Percentiles rank a stretch among this genome's conserved stretches.
phyloP scores from a whole-genome alignment of 2,329 filamentous ascomycete species.

The Alternaria alternata region DNA sequence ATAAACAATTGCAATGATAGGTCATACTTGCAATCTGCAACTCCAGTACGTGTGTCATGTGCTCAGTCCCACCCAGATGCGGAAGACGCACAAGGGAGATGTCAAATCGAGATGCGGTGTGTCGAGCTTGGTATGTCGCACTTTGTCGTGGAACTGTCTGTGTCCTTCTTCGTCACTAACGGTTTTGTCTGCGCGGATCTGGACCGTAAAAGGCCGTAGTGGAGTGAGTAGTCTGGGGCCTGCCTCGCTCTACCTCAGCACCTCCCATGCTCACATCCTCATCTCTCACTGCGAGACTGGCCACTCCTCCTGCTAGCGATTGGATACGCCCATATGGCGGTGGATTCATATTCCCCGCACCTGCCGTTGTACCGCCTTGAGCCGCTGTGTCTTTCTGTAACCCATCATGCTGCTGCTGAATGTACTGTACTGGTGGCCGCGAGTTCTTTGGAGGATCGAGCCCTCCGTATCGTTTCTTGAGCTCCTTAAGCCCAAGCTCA shows the following conservation, averaged over 20 bases:
- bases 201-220: conserved; percentile 1
- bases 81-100: no score
- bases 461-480: conserved; percentile 6
- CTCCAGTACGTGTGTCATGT: background rate
- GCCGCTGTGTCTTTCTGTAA: background rate
- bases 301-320: background rate
- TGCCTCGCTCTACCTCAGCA: background rate
- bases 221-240: background rate
- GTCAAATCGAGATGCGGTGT: background rate
- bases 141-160: background rate
- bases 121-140: background rate
- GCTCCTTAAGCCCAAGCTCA: conserved; percentile 5
- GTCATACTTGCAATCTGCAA: background rate
- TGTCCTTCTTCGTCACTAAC: background rate
- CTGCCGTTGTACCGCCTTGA: background rate
- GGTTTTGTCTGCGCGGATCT: conserved; percentile 3
- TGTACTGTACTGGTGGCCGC: background rate
- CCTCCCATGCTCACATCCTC: background rate
- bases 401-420: background rate
- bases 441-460: background rate
- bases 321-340: background rate
- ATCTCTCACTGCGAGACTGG: background rate
- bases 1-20: background rate
- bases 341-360: background rate
- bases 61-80: background rate